Evolutionary conservation across 768 basidiomycete genomes (phyloP), one percentile per base, ranked within the genome.

Genomic region (Kwoniella newhampshirensis): DNA sequence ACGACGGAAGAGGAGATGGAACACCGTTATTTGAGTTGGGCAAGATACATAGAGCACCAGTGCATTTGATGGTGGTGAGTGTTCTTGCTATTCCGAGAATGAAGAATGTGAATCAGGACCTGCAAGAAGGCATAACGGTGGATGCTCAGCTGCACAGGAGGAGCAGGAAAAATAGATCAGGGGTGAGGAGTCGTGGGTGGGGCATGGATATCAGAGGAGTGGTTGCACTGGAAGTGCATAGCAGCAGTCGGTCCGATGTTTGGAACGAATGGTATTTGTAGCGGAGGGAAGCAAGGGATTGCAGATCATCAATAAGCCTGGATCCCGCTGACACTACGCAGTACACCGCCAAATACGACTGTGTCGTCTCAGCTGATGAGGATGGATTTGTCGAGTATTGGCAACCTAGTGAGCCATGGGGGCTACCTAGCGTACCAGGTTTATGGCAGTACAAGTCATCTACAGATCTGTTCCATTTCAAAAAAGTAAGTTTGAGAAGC

Each of bases 391-490:
- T 99, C 27, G 96, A 99, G 76, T 96, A 93, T 75, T 99, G 96
- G 96, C 84, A 85, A 69, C 93, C 94, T 0, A 77, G 75, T 8
- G 93, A 97, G 71, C 90, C 91, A 1, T 98, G 92, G 73, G 87
- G 85, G 48, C 77, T 85, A 37, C 94, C 96, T 0, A 85, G 84
- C 63, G 80, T 90, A 1, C 80, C 84, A 1, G 86, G 87, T 0
- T 74, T 96, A 60, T 99, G 94, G 94, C 80, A 85, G 28, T 93
- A 82, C 79, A 98, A 98, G 75, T 88, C 85, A 49, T 83, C 86
- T 39, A 98, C 96, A 0, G 91, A 97, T 70, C 75, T 98, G 39
- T 98, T 96, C 77, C 92, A 98, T 66, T 99, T 97, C 80, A 97
- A 96, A 80, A 99, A 98, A 83, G 93, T 88, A 51, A 12, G 77